A percentile compares a stretch with the other conserved stretches of the same genome.
These are phyloP conservation scores for Trametes villosa DNA, from an alignment of 768 basidiomycete genomes.

Conservation along the genomic window DNA sequence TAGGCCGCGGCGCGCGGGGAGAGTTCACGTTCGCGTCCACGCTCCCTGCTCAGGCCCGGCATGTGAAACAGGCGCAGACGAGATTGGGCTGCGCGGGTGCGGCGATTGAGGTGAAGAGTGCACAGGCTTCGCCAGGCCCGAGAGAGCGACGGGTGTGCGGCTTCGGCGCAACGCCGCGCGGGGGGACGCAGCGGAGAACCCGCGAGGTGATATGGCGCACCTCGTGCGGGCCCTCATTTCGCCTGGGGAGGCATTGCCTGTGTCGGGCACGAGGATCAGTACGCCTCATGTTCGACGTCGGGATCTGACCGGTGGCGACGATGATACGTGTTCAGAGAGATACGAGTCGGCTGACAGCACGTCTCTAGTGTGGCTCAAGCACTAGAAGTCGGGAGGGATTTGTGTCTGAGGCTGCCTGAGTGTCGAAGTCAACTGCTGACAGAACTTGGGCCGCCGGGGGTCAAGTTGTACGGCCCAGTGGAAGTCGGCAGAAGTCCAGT, in stretches of 20 bases:
- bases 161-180: neutral
- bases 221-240: slow-evolving; percentile 16
- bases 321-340: neutral
- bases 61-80: neutral
- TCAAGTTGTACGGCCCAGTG: too few species aligned
- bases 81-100: neutral
- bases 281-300: neutral
- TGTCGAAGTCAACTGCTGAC: too few species aligned
- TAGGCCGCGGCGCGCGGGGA: too few species aligned
- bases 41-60: neutral
- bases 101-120: slow-evolving; percentile 6
- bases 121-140: slow-evolving; percentile 8
- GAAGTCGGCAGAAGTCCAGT: too few species aligned
- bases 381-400: too few species aligned
- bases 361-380: too few species aligned
- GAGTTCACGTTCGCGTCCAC: too few species aligned
- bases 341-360: neutral
- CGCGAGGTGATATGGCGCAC: neutral
- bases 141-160: neutral
- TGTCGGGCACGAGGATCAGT: slow-evolving; percentile 11
- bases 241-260: neutral
- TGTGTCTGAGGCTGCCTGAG: too few species aligned
- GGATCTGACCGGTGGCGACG: neutral
- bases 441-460: too few species aligned
- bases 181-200: neutral